Percentiles rank a stretch among this genome's conserved stretches.
Conservation (phyloP, 208 protist species). For the Novymonas esmeraldas region DNA sequence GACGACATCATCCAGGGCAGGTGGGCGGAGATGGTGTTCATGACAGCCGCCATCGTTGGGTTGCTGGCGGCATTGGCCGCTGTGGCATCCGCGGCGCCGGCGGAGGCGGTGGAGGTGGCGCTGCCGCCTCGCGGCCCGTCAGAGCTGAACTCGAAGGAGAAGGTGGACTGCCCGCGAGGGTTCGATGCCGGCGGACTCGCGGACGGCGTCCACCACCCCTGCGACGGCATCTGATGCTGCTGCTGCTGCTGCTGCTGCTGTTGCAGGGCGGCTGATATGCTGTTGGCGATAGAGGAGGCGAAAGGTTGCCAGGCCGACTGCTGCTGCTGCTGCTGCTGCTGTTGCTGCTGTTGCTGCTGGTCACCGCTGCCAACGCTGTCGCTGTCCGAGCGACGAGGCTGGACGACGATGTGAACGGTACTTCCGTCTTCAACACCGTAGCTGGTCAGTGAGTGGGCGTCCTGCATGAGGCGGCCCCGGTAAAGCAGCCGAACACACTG, state of each 20-base stretch:
- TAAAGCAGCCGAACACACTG: constrained; percentile 37
- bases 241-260: constrained; percentile 35
- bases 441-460: constrained; percentile 26
- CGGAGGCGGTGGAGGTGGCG: neutral
- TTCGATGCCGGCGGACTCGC: neutral
- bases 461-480: constrained; percentile 36
- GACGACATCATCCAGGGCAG: constrained; percentile 9
- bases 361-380: neutral
- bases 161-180: neutral
- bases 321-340: constrained; percentile 4
- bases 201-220: constrained; percentile 6
- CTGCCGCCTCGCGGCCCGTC: neutral
- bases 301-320: constrained; percentile 12
- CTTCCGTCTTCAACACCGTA: constrained; percentile 42
- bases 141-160: constrained; percentile 4
- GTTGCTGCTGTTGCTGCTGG: constrained; percentile 9
- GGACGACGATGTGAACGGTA: constrained; percentile 51
- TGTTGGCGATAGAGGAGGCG: constrained; percentile 20
- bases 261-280: constrained; percentile 23
- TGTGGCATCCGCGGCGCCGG: neutral
- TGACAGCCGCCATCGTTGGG: constrained; percentile 7
- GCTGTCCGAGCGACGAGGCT: constrained; percentile 4
- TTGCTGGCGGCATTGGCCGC: neutral
- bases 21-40: constrained; percentile 7
- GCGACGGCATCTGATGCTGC: constrained; percentile 11